Evolutionary conservation across 139 green algal species (phyloP).

Genomic region (Astrephomene gubernaculifera): DNA sequence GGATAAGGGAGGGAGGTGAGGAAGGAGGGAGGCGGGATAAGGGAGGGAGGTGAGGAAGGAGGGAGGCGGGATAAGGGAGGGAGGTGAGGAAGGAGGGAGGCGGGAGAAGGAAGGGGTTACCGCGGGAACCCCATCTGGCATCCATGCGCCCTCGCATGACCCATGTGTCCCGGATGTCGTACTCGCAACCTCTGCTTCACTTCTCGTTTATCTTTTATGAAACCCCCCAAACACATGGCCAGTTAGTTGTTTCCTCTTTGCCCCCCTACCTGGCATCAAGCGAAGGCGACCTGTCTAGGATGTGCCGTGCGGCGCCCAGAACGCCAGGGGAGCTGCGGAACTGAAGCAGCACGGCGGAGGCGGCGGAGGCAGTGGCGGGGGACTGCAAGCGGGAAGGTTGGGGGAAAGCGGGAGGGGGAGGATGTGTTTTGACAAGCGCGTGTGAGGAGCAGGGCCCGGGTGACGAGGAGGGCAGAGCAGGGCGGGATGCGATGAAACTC

Average conservation of each 20-base stretch:
- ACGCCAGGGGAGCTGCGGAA: slow-evolving; percentile 61
- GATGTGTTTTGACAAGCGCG: no score
- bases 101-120: no score
- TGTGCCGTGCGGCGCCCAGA: slow-evolving; percentile 66
- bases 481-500: no score
- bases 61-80: no score
- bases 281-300: slow-evolving; percentile 62
- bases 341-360: slow-evolving; percentile 56
- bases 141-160: background rate
- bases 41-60: no score
- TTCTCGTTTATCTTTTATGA: no score
- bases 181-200: background rate
- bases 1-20: no score
- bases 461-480: no score
- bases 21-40: no score
- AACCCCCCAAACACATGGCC: no score
- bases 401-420: background rate
- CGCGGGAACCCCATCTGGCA: background rate
- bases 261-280: slow-evolving; percentile 9
- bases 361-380: slow-evolving; percentile 20
- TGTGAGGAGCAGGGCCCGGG: no score
- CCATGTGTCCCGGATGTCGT: background rate
- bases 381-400: background rate
- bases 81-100: no score
- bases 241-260: background rate